Conservation (phyloP, 2,329 filamentous ascomycete genomes). For the Alternaria sp. region DNA sequence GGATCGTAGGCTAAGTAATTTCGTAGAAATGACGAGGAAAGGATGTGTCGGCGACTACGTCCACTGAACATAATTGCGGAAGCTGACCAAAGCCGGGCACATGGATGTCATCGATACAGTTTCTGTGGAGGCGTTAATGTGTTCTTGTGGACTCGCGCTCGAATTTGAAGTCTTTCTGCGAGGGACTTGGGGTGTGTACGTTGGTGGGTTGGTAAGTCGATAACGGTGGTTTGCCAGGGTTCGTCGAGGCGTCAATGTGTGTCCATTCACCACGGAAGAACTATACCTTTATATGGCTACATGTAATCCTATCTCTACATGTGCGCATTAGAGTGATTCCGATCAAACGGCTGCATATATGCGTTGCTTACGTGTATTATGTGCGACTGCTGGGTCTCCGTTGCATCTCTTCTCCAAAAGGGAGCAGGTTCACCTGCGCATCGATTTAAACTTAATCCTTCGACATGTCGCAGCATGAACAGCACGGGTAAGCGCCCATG, state of each 20-base stretch:
- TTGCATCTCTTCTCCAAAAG: not conserved
- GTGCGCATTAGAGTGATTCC: not conserved
- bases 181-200: not conserved
- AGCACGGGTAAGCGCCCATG: conserved; percentile 50
- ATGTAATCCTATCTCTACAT: not conserved
- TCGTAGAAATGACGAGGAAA: not conserved
- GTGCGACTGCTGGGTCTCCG: not conserved
- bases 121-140: not conserved
- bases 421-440: conserved; percentile 11
- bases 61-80: not conserved
- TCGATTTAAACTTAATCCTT: conserved; percentile 51
- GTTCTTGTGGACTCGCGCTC: not conserved
- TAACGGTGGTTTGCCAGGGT: not conserved
- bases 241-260: not conserved
- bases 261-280: not conserved
- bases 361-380: not conserved
- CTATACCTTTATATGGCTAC: not conserved
- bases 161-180: not conserved
- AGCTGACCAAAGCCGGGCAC: not conserved
- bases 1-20: not conserved
- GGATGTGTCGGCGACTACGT: not conserved
- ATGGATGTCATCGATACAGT: not conserved
- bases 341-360: not conserved
- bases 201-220: not conserved
- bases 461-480: conserved; percentile 59